Conservation (phyloP, 2,329 filamentous ascomycete genomes). For the Hymenotorrendiella dingleyae region DNA sequence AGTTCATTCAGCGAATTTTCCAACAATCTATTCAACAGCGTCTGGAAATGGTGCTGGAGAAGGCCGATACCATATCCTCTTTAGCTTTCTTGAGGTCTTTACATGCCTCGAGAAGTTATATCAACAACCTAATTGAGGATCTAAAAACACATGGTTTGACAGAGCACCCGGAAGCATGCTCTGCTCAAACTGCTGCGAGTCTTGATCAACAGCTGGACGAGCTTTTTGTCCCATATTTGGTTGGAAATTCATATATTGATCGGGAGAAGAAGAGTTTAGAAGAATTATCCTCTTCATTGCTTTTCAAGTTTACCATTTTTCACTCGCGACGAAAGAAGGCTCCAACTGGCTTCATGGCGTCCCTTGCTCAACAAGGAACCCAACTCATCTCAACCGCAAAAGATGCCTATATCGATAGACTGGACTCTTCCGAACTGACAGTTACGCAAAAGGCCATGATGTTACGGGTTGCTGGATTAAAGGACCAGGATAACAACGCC, state of each 20-base stretch:
- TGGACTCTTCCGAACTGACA: conserved; percentile 85
- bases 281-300: conserved; percentile 79
- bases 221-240: conserved; percentile 65
- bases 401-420: conserved; percentile 82
- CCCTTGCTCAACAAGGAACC: conserved; percentile 81
- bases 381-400: conserved; percentile 83
- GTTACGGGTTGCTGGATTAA: conserved; percentile 77
- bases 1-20: conserved; percentile 92
- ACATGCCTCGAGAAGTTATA: conserved; percentile 86
- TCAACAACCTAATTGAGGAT: conserved; percentile 82
- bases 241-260: conserved; percentile 65
- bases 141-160: conserved; percentile 91
- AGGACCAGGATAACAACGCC: conserved; percentile 61
- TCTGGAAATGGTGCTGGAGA: conserved; percentile 91
- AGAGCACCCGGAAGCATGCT: conserved; percentile 88
- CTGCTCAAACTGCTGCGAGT: conserved; percentile 74
- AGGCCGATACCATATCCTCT: conserved; percentile 85
- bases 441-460: conserved; percentile 86
- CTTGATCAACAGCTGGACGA: conserved; percentile 72
- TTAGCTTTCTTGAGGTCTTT: conserved; percentile 85
- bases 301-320: conserved; percentile 97
- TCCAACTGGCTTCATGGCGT: conserved; percentile 86
- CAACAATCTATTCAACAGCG: conserved; percentile 97
- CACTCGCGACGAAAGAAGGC: conserved; percentile 84
- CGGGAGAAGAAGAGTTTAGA: conserved; percentile 65